Evolutionary conservation across 2,329 filamentous ascomycete species (phyloP).

Genomic region (Arachnomyces sp.): DNA sequence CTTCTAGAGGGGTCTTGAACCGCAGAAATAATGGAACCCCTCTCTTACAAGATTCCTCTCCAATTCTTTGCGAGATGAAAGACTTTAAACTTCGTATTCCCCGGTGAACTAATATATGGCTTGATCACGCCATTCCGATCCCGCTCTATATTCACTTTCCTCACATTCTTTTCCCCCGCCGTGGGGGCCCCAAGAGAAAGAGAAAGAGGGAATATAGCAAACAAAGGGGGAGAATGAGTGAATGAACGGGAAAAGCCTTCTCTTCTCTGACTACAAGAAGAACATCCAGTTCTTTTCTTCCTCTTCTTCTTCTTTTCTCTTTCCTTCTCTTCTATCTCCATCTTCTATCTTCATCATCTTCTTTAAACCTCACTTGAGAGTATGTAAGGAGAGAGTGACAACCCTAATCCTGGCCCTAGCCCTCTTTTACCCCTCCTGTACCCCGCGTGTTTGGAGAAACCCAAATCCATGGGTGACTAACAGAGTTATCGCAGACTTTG

Average conservation of each 20-base stretch:
- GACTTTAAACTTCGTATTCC: too few relatives aligned
- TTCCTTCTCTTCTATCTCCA: not conserved
- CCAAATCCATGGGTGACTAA: too few relatives aligned
- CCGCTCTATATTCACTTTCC: constrained; percentile 1
- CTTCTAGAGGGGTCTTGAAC: too few relatives aligned
- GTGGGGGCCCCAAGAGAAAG: not conserved
- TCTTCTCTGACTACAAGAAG: not conserved
- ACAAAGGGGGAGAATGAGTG: not conserved
- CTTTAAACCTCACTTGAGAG: not conserved
- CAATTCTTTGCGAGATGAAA: too few relatives aligned
- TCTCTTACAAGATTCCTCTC: too few relatives aligned
- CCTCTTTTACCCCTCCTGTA: constrained; percentile 1
- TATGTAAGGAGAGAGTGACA: not conserved
- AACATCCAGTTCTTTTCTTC: not conserved
- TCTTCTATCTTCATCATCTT: not conserved
- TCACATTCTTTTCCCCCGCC: constrained; percentile 1
- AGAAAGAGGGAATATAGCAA: not conserved
- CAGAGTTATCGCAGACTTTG: too few relatives aligned
- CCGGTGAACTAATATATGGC: constrained; percentile 4
- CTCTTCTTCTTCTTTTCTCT: not conserved
- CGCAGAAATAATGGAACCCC: too few relatives aligned
- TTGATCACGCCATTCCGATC: constrained; percentile 10
- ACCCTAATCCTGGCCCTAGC: too few relatives aligned
- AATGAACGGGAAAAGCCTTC: too few relatives aligned
- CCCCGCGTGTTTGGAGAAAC: not conserved